phyloP scores from a whole-genome alignment of 176 grass and related monocot genomes.

The Cocos nucifera region DNA sequence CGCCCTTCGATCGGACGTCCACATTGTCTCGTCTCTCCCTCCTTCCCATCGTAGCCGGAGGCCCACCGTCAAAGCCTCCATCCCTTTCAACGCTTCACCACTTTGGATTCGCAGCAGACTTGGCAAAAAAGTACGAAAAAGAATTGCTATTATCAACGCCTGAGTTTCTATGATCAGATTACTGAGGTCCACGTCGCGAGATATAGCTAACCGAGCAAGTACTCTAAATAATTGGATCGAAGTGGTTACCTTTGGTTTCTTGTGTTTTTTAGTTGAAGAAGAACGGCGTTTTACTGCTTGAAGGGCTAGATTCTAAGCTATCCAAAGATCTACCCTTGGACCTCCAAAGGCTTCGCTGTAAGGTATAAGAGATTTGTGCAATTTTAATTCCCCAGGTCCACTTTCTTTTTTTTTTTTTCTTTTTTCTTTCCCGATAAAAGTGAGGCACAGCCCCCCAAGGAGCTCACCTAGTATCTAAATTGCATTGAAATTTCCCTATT shows the following conservation, averaged over 20 bases:
- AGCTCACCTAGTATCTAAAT: no score
- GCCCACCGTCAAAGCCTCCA: neutral
- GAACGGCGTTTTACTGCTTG: neutral
- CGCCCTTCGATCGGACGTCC: neutral
- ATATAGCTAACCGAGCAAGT: no score
- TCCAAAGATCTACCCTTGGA: constrained; percentile 16
- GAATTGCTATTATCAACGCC: no score
- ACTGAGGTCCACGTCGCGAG: no score
- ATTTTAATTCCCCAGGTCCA: no score
- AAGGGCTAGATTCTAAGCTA: constrained; percentile 10
- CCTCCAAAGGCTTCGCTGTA: constrained; percentile 20
- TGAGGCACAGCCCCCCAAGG: no score
- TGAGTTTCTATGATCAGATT: no score
- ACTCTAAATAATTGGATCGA: no score
- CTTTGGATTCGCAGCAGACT: neutral
- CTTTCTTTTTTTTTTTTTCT: no score
- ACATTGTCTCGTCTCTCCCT: neutral
- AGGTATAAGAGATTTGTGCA: neutral
- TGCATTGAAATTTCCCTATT: no score
- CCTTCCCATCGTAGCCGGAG: neutral
- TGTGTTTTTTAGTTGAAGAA: neutral
- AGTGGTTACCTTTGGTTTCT: neutral
- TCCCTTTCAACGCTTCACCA: neutral
- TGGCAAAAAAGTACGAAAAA: neutral
- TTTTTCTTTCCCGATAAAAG: no score